A percentile compares a stretch with the other conserved stretches of the same genome.
phyloP scores from a whole-genome alignment of 345 rosid species.

The Durio zibethinus region DNA sequence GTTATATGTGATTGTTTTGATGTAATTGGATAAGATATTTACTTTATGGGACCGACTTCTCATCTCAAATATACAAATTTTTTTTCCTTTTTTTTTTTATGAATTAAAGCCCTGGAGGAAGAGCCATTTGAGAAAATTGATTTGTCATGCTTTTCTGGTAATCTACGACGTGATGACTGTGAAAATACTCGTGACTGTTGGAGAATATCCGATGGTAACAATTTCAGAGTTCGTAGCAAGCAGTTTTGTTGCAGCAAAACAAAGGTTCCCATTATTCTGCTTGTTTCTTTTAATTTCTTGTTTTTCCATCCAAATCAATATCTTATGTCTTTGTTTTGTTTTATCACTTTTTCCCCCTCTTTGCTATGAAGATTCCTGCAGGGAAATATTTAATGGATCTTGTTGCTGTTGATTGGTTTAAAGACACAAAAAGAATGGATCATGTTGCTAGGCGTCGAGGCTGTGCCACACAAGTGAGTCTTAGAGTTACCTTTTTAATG shows the following conservation, averaged over 20 bases:
- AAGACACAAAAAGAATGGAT: conserved; percentile 93
- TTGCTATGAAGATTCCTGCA: conserved; percentile 68
- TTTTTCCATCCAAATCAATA: neutral
- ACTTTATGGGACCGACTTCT: conserved; percentile 5
- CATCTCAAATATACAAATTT: conserved; percentile 1
- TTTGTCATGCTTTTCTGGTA: conserved; percentile 81
- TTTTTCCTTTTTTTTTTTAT: too few relatives aligned
- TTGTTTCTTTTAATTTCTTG: conserved; percentile 6
- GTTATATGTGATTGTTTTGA: neutral
- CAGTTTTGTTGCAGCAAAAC: conserved; percentile 79
- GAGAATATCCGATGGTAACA: conserved; percentile 80
- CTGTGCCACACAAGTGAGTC: conserved; percentile 89
- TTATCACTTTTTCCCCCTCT: neutral
- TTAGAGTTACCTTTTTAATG: conserved; percentile 10
- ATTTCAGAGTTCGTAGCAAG: conserved; percentile 94
- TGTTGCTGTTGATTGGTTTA: conserved; percentile 99
- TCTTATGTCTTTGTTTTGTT: conserved; percentile 10
- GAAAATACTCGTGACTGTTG: conserved; percentile 92
- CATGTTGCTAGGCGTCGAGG: conserved; percentile 91
- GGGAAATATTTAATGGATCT: conserved; percentile 98
- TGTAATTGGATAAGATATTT: neutral
- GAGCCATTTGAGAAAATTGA: conserved; percentile 71
- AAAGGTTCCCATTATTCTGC: conserved; percentile 50
- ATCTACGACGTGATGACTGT: conserved; percentile 73
- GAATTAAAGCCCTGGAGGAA: conserved; percentile 58